Percentiles rank a stretch among this genome's conserved stretches.
These are phyloP conservation scores for Eutypella sp. DNA, from an alignment of 2,329 filamentous ascomycete species.

Conservation along the genomic window DNA sequence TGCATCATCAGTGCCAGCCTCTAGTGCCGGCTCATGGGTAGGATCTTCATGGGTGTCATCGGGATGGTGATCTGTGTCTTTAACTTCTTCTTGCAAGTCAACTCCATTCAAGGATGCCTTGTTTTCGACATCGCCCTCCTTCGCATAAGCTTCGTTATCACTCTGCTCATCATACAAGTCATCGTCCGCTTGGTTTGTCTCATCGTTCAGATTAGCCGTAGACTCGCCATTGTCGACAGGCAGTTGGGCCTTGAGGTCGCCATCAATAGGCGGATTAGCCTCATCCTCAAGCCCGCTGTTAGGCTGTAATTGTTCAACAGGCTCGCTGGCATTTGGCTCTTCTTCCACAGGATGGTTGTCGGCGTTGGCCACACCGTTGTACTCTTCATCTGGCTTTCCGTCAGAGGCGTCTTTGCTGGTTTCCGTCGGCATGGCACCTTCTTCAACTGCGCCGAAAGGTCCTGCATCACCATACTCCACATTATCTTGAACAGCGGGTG, in stretches of 20 bases:
- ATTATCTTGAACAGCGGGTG: background rate
- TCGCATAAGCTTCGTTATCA: conserved; percentile 12
- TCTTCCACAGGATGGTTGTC: conserved; percentile 1
- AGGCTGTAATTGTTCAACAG: conserved; percentile 1
- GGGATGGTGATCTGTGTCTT: conserved; percentile 4
- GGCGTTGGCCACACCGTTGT: background rate
- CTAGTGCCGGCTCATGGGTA: too few relatives aligned
- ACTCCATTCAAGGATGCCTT: conserved; percentile 1
- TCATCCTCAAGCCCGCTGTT: conserved; percentile 6
- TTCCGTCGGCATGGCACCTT: background rate
- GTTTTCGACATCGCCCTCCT: conserved; percentile 7
- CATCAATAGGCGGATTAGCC: conserved; percentile 3
- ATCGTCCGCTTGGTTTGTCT: conserved; percentile 16
- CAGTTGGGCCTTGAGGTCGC: conserved; percentile 2
- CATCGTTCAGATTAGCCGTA: conserved; percentile 1
- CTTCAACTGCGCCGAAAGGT: conserved; percentile 1
- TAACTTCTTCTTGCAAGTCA: conserved; percentile 1
- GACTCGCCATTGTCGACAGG: conserved; percentile 1
- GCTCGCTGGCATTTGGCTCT: conserved; percentile 2
- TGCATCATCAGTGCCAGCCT: background rate
- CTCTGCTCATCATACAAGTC: conserved; percentile 13
- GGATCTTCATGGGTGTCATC: conserved; percentile 3
- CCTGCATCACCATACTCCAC: background rate
- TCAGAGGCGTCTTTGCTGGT: background rate
- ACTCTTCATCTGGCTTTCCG: background rate